Conservation (phyloP, 2,329 filamentous ascomycete species). For the Ophiostoma sp. region DNA sequence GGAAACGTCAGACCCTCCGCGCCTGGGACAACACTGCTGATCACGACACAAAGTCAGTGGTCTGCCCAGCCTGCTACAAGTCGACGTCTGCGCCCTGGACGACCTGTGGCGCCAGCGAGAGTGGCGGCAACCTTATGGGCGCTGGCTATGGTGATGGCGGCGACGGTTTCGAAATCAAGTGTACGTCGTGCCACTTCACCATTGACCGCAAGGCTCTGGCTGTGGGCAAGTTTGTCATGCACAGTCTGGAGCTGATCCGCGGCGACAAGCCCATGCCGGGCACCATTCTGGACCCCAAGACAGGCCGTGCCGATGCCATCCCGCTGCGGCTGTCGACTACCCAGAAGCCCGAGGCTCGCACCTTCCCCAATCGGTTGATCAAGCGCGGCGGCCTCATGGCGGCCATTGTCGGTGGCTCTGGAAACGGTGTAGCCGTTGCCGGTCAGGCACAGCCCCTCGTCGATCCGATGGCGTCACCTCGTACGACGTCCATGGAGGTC, state of each 20-base stretch:
- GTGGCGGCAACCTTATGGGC: slow-evolving; percentile 44
- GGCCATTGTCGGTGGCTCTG: background rate
- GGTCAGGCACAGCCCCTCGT: background rate
- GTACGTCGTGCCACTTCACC: slow-evolving; percentile 50
- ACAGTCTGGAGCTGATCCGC: slow-evolving; percentile 52
- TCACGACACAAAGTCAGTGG: slow-evolving; percentile 46
- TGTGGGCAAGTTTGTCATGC: slow-evolving; percentile 61
- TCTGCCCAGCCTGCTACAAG: slow-evolving; percentile 56
- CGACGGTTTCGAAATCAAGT: slow-evolving; percentile 51
- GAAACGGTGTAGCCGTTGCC: background rate
- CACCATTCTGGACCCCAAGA: slow-evolving; percentile 58
- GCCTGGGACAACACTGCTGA: slow-evolving; percentile 63
- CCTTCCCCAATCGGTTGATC: slow-evolving; percentile 61
- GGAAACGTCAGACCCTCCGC: slow-evolving; percentile 49
- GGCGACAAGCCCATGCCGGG: slow-evolving; percentile 62
- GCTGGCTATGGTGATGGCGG: slow-evolving; percentile 61
- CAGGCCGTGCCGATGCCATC: slow-evolving; percentile 42
- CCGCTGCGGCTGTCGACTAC: background rate
- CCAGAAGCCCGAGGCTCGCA: slow-evolving; percentile 35
- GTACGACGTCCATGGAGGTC: slow-evolving; percentile 48
- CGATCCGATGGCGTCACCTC: slow-evolving; percentile 30
- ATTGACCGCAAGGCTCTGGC: slow-evolving; percentile 61
- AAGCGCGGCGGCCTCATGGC: slow-evolving; percentile 28
- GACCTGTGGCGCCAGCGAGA: slow-evolving; percentile 37
- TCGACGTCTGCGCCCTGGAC: slow-evolving; percentile 60